Percentiles rank a stretch among this genome's conserved stretches.
These are phyloP conservation scores for Nakazawaea pomicola DNA, from an alignment of 805 yeast species.

Conservation along the genomic window DNA sequence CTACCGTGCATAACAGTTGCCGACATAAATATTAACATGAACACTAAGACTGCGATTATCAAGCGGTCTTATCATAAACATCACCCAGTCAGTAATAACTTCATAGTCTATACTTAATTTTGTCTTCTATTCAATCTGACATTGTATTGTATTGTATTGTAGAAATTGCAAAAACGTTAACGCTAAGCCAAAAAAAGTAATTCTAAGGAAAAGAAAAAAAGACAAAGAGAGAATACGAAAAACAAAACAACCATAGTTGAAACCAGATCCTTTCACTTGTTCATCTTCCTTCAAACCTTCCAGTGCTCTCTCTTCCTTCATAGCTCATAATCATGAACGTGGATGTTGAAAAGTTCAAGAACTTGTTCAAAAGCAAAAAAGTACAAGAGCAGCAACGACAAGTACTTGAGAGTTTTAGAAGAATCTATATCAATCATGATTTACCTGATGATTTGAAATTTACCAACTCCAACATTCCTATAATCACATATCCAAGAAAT, in stretches of 20 bases:
- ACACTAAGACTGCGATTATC: no score
- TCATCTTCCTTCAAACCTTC: no score
- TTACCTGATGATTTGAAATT: conserved; percentile 7
- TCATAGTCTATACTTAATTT: no score
- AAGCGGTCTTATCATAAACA: no score
- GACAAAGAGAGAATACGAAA: not conserved
- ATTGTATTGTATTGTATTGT: no score
- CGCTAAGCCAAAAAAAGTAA: no score
- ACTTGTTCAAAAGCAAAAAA: conserved; percentile 4
- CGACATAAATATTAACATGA: no score
- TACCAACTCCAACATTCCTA: conserved; percentile 59
- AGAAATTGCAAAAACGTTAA: no score
- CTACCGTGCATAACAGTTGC: no score
- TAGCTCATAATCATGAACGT: not conserved
- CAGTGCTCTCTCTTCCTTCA: not conserved
- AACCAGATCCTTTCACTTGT: not conserved
- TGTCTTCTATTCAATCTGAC: no score
- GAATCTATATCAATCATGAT: conserved; percentile 49
- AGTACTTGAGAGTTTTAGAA: conserved; percentile 25
- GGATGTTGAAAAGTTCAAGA: not conserved
- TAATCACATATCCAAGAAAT: conserved; percentile 68
- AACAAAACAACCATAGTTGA: not conserved
- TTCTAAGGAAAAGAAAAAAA: not conserved
- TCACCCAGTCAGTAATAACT: no score
- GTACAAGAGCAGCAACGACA: not conserved